phyloP scores from a whole-genome alignment of 306 rosid species.

The cucumber (Cucumis sativus) region DNA sequence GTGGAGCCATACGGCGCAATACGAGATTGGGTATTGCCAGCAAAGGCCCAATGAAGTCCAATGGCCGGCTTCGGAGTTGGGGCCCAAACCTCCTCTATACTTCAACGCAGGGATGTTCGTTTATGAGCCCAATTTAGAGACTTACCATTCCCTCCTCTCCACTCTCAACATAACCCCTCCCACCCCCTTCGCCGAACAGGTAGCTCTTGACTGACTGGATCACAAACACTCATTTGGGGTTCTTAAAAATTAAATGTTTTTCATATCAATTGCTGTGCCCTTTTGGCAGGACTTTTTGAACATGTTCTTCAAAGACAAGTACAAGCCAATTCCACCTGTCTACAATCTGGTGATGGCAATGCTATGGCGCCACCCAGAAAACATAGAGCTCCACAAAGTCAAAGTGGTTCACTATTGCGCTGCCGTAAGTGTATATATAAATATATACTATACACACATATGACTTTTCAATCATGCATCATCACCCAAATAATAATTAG shows the following conservation, averaged over 20 bases:
- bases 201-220: too few relatives aligned
- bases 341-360: slow-evolving; percentile 67
- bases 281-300: slow-evolving; percentile 52
- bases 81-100: slow-evolving; percentile 60
- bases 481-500: too few relatives aligned
- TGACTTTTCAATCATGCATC: too few relatives aligned
- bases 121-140: slow-evolving; percentile 34
- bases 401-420: slow-evolving; percentile 86
- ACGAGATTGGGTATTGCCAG: slow-evolving; percentile 54
- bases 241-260: too few relatives aligned
- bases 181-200: slow-evolving; percentile 63
- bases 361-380: slow-evolving; percentile 81
- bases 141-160: slow-evolving; percentile 37
- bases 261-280: too few relatives aligned
- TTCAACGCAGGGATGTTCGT: slow-evolving; percentile 88
- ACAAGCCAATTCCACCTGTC: slow-evolving; percentile 40
- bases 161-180: slow-evolving; percentile 29
- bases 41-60: slow-evolving; percentile 55
- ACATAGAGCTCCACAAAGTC: slow-evolving; percentile 41
- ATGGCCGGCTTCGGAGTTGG: slow-evolving; percentile 38
- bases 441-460: too few relatives aligned
- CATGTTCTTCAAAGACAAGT: slow-evolving; percentile 43
- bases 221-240: too few relatives aligned
- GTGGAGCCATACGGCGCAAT: slow-evolving; percentile 57
- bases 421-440: slow-evolving; percentile 25